Conservation (phyloP, 768 basidiomycete genomes). For the Naematelia aurantialba region DNA sequence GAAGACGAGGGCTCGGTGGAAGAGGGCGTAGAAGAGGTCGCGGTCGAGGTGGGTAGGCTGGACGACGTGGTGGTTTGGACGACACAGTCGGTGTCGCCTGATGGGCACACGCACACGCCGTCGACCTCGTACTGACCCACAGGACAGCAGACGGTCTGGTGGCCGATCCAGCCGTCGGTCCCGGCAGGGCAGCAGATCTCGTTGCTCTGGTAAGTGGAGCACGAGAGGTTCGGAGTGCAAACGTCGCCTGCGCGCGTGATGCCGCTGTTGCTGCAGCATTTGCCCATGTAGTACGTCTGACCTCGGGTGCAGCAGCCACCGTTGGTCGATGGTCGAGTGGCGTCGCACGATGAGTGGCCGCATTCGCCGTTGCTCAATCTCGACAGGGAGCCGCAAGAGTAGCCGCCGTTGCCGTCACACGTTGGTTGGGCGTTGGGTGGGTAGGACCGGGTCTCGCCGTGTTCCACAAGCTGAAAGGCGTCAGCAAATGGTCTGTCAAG, state of each 20-base stretch:
- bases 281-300: conserved; percentile 32
- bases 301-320: conserved; percentile 41
- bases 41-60: background rate
- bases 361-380: conserved; percentile 26
- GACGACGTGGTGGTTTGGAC: background rate
- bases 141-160: conserved; percentile 33
- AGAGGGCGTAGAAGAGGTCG: background rate
- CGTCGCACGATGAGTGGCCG: conserved; percentile 6
- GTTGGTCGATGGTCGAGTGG: conserved; percentile 24
- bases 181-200: conserved; percentile 28
- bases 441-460: conserved; percentile 20
- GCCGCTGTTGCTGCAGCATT: conserved; percentile 35
- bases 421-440: conserved; percentile 41
- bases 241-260: conserved; percentile 15
- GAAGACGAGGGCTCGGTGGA: background rate
- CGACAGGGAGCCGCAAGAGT: conserved; percentile 34
- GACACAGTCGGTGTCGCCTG: conserved; percentile 22
- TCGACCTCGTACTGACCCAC: conserved; percentile 30
- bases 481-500: conserved; percentile 7
- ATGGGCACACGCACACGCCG: conserved; percentile 25
- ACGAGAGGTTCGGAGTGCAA: conserved; percentile 27
- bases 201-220: conserved; percentile 18
- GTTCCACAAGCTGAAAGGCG: conserved; percentile 12
- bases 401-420: conserved; percentile 42
- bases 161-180: conserved; percentile 25